A percentile compares a stretch with the other conserved stretches of the same genome.
Conservation (phyloP, 129 eudicot species). For the Daucus carota region DNA sequence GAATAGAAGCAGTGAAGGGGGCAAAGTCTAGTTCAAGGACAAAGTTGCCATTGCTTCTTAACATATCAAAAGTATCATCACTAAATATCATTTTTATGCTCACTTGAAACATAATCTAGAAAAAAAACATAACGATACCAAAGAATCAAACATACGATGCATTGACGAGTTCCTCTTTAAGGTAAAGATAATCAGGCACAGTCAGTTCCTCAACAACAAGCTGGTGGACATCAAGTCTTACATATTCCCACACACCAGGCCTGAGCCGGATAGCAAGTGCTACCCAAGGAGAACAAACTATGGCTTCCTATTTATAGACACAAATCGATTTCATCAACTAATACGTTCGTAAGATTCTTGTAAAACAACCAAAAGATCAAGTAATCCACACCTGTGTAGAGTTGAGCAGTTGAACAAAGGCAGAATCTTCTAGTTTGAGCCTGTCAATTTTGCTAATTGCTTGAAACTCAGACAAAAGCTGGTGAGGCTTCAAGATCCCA, state of each 20-base stretch:
- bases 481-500: slow-evolving; percentile 77
- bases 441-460: slow-evolving; percentile 37
- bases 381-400: slow-evolving; percentile 58
- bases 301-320: slow-evolving; percentile 22
- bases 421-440: slow-evolving; percentile 48
- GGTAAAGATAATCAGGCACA: slow-evolving; percentile 19
- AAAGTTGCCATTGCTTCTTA: slow-evolving; percentile 63
- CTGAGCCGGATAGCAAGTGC: slow-evolving; percentile 29
- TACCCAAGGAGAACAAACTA: slow-evolving; percentile 25
- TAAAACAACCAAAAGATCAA: background rate
- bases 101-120: too few species aligned
- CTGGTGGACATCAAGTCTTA: slow-evolving; percentile 20
- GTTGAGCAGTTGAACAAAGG: slow-evolving; percentile 71
- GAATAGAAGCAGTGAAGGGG: slow-evolving; percentile 81
- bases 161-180: slow-evolving; percentile 26
- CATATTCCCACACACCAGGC: slow-evolving; percentile 42
- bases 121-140: too few species aligned
- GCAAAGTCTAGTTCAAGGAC: slow-evolving; percentile 92
- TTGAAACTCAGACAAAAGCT: slow-evolving; percentile 78
- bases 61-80: background rate
- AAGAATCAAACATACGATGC: slow-evolving; percentile 16
- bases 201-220: slow-evolving; percentile 23
- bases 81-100: too few species aligned
- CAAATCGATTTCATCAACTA: background rate
- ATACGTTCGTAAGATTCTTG: background rate